A percentile compares a stretch with the other conserved stretches of the same genome.
Conservation (phyloP, 2,329 filamentous ascomycete species). For the Herpotrichia juniperi region DNA sequence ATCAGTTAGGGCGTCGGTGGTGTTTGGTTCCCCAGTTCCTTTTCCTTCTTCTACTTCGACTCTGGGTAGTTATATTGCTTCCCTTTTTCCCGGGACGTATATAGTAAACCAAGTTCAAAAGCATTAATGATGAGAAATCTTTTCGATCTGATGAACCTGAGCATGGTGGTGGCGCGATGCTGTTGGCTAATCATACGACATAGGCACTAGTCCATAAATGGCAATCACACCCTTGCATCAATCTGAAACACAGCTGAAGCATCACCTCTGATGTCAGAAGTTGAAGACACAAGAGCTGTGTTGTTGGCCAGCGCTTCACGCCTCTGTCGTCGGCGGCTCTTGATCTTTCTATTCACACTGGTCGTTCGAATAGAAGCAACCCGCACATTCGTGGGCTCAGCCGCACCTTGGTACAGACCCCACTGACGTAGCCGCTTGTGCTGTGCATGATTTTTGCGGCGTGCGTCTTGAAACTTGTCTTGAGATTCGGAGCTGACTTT, state of each 20-base stretch:
- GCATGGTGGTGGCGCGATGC: not conserved
- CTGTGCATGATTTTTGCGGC: slow-evolving; percentile 6
- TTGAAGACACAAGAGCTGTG: not conserved
- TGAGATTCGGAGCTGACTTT: not conserved
- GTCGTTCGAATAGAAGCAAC: not conserved
- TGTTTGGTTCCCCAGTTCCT: not conserved
- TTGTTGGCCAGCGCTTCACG: slow-evolving; percentile 3
- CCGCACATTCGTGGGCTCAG: not conserved
- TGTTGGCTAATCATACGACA: not conserved
- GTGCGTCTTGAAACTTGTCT: slow-evolving; percentile 7
- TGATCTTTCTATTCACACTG: not conserved
- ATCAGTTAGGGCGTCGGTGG: not conserved
- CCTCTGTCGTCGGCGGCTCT: slow-evolving; percentile 4
- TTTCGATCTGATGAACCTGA: not conserved
- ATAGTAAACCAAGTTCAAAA: not conserved
- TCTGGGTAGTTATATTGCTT: not conserved
- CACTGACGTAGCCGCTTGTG: slow-evolving; percentile 5
- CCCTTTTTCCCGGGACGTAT: not conserved
- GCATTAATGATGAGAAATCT: not conserved
- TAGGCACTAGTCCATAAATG: not conserved
- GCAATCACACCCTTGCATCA: slow-evolving; percentile 13
- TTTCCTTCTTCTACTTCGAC: not conserved
- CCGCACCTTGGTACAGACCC: not conserved
- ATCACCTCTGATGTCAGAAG: slow-evolving; percentile 1
- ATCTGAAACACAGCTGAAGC: slow-evolving; percentile 25